Conservation (phyloP, 192 early-diverging fungal genomes). For the Coemansia sp. region DNA sequence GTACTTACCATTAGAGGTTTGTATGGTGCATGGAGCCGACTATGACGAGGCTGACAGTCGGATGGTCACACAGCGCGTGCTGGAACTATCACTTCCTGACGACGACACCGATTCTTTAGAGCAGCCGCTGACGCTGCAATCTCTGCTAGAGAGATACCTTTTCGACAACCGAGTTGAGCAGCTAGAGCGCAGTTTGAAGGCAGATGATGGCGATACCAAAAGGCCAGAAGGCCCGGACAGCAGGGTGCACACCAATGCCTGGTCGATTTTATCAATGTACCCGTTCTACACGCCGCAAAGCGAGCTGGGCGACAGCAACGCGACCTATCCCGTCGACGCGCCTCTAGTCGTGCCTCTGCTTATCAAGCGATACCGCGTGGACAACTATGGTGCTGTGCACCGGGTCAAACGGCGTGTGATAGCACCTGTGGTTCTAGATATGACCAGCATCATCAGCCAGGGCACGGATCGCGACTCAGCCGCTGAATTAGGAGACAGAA, state of each 20-base stretch:
- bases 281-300: conserved; percentile 73
- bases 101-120: background rate
- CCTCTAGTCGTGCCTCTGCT: conserved; percentile 69
- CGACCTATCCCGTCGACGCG: conserved; percentile 60
- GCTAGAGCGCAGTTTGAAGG: conserved; percentile 39
- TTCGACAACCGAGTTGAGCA: conserved; percentile 62
- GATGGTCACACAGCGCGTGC: conserved; percentile 66
- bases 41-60: conserved; percentile 66
- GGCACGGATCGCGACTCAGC: conserved; percentile 14
- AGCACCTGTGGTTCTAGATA: conserved; percentile 54
- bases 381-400: conserved; percentile 35
- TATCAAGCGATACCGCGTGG: conserved; percentile 67
- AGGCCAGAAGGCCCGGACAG: conserved; percentile 13
- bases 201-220: conserved; percentile 5
- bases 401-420: conserved; percentile 58
- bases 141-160: conserved; percentile 62
- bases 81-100: conserved; percentile 58
- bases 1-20: conserved; percentile 66
- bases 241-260: conserved; percentile 65
- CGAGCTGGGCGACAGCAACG: conserved; percentile 61
- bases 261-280: conserved; percentile 69
- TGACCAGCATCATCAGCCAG: conserved; percentile 27
- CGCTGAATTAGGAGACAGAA: background rate
- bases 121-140: conserved; percentile 55
- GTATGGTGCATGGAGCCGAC: conserved; percentile 70